Evolutionary conservation across 345 rosid species (phyloP).

Genomic region (Salix suchowensis): DNA sequence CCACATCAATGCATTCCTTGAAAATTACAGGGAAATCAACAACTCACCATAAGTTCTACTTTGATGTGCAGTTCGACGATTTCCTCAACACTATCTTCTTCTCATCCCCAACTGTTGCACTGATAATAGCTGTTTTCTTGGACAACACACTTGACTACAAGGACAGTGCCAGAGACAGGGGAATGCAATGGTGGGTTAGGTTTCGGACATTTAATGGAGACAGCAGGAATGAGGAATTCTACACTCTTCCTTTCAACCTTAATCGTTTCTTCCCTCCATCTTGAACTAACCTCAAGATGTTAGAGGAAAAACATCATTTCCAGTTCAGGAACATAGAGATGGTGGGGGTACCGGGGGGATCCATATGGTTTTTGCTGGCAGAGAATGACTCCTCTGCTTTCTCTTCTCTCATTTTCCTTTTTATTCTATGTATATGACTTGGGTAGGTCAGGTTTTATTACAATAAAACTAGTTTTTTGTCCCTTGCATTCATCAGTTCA

Average conservation of each 20-base stretch:
- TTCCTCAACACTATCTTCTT: conserved; percentile 89
- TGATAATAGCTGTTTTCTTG: conserved; percentile 70
- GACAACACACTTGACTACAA: conserved; percentile 92
- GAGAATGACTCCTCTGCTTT: conserved; percentile 8
- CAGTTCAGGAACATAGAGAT: background rate
- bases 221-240: conserved; percentile 85
- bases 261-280: conserved; percentile 97
- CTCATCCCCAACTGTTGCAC: conserved; percentile 82
- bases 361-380: conserved; percentile 6
- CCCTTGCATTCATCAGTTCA: background rate
- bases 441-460: conserved; percentile 1
- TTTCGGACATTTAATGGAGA: conserved; percentile 86
- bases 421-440: conserved; percentile 10
- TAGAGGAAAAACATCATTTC: conserved; percentile 34
- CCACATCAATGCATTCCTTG: background rate
- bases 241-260: conserved; percentile 92
- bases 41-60: background rate
- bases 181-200: conserved; percentile 96
- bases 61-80: conserved; percentile 73
- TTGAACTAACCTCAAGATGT: conserved; percentile 20
- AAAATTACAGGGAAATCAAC: background rate
- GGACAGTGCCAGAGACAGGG: conserved; percentile 80
- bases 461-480: background rate
- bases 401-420: background rate
- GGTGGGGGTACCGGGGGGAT: background rate